Conservation (phyloP, 1,139 yeast species). For the Saccharomyces hybrid region DNA sequence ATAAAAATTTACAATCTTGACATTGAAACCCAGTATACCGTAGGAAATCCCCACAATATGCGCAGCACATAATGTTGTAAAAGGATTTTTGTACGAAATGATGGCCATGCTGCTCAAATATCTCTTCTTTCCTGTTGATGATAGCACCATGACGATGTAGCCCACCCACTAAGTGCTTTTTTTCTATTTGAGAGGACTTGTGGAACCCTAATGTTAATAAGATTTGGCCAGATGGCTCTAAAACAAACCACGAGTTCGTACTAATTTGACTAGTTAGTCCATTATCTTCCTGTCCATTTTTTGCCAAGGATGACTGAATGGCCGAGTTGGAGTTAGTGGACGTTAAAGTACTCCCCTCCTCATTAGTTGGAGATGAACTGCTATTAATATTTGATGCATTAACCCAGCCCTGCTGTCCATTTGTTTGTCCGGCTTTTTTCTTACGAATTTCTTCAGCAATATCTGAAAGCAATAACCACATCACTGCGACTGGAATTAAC, state of each 20-base stretch:
- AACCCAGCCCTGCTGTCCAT: conserved; percentile 77
- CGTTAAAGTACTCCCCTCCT: conserved; percentile 2
- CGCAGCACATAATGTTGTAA: conserved; percentile 94
- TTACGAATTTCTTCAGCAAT: conserved; percentile 91
- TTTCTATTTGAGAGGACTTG: conserved; percentile 47
- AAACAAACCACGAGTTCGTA: conserved; percentile 78
- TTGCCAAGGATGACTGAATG: neutral
- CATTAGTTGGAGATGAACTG: conserved; percentile 10
- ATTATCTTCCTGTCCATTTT: neutral
- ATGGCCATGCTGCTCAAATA: conserved; percentile 93
- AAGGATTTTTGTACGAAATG: conserved; percentile 93
- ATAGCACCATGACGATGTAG: conserved; percentile 98
- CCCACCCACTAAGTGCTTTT: conserved; percentile 40
- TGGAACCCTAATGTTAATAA: conserved; percentile 71
- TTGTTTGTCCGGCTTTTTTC: conserved; percentile 71
- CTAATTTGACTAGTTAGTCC: conserved; percentile 18
- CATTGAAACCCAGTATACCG: conserved; percentile 94
- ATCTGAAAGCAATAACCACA: conserved; percentile 86
- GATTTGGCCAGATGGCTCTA: conserved; percentile 93
- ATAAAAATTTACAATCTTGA: conserved; percentile 87
- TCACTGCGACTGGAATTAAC: conserved; percentile 80
- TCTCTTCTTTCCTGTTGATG: conserved; percentile 89
- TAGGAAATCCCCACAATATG: conserved; percentile 89
- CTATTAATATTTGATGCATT: conserved; percentile 54
- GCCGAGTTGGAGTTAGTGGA: conserved; percentile 6